phyloP scores from a whole-genome alignment of 2,329 filamentous ascomycete species.

The Lecanicillium sp. region DNA sequence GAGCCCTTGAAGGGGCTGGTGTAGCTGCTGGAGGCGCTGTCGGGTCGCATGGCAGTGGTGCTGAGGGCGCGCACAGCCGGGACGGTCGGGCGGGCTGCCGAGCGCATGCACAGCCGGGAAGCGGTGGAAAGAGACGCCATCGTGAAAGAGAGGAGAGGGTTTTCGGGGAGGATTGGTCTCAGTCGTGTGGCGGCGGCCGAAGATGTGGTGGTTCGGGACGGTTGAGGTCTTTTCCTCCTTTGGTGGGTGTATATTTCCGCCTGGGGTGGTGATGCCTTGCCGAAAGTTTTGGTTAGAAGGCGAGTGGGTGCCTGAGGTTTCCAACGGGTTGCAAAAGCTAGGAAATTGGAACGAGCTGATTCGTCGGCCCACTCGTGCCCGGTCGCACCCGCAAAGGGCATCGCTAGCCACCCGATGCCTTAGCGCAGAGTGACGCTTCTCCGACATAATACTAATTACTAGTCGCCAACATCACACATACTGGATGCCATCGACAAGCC shows the following conservation, averaged over 20 bases:
- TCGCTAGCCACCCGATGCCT: too few species aligned
- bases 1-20: conserved; percentile 55
- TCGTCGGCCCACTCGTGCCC: conserved; percentile 27
- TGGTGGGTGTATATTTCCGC: background rate
- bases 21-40: conserved; percentile 38
- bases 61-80: conserved; percentile 45
- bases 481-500: too few species aligned
- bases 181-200: conserved; percentile 16
- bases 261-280: conserved; percentile 29
- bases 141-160: conserved; percentile 14
- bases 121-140: conserved; percentile 64
- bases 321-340: conserved; percentile 23
- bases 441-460: too few species aligned
- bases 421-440: too few species aligned
- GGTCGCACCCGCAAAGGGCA: conserved; percentile 18
- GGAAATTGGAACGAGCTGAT: conserved; percentile 40
- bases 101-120: conserved; percentile 62
- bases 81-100: conserved; percentile 32
- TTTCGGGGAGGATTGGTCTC: conserved; percentile 1
- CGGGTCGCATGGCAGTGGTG: conserved; percentile 41
- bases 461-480: too few species aligned
- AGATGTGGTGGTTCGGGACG: conserved; percentile 18
- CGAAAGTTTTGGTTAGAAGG: conserved; percentile 29
- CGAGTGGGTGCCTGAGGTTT: conserved; percentile 32
- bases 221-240: conserved; percentile 41